Evolutionary conservation across 257 asterid genomes (phyloP).

Genomic region (Misopates orontium): DNA sequence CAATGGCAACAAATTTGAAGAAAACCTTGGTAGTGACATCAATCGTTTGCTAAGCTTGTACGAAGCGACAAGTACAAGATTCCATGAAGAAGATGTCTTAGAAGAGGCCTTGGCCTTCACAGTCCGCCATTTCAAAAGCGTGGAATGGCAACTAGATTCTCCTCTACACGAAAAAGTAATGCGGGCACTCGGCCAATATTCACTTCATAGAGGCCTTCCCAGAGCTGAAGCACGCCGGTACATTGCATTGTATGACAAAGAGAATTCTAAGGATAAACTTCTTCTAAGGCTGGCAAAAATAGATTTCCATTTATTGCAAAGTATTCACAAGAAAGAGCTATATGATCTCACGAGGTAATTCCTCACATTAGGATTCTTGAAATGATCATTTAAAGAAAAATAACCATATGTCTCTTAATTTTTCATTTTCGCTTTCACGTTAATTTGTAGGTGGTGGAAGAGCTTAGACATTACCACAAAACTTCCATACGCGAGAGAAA

Average conservation of each 20-base stretch:
- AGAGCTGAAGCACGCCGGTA: constrained; percentile 7
- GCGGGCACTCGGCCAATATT: constrained; percentile 1
- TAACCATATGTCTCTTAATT: too few relatives aligned
- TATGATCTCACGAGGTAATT: constrained; percentile 1
- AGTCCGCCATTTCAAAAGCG: not conserved
- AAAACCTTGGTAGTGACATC: not conserved
- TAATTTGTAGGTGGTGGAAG: constrained; percentile 29
- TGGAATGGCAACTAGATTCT: not conserved
- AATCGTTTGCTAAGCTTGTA: not conserved
- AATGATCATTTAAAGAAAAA: too few relatives aligned
- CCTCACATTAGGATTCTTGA: too few relatives aligned
- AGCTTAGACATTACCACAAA: constrained; percentile 14
- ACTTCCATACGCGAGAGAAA: constrained; percentile 23
- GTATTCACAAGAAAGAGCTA: constrained; percentile 15
- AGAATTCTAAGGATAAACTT: not conserved
- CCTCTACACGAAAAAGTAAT: not conserved
- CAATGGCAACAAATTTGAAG: not conserved
- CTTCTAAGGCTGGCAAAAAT: constrained; percentile 1
- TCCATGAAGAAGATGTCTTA: constrained; percentile 5
- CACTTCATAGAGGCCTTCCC: constrained; percentile 1
- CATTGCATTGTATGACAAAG: constrained; percentile 6
- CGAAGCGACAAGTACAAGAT: not conserved
- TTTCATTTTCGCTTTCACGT: too few relatives aligned
- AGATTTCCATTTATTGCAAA: constrained; percentile 15
- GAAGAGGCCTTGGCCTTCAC: not conserved